These are phyloP conservation scores for Marvania coccoides DNA, from an alignment of 139 green algal species.

Conservation along the genomic window DNA sequence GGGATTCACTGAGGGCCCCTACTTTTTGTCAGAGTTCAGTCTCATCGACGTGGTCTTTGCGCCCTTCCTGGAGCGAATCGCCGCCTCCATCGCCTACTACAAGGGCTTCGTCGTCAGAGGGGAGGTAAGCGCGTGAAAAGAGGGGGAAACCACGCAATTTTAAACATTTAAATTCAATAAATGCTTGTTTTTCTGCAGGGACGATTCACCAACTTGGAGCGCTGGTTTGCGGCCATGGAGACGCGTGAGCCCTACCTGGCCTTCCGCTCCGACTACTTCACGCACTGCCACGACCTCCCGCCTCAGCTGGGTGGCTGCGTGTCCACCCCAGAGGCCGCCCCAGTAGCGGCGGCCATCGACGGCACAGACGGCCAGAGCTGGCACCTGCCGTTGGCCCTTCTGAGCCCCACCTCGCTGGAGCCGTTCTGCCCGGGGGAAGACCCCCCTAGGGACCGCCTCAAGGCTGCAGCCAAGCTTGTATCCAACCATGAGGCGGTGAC, in stretches of 20 bases:
- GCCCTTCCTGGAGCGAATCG: constrained; percentile 90
- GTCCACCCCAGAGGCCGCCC: constrained; percentile 36
- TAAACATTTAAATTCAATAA: neutral
- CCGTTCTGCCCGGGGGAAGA: constrained; percentile 52
- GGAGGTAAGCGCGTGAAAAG: constrained; percentile 13
- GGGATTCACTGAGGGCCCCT: constrained; percentile 45
- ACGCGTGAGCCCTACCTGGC: constrained; percentile 66
- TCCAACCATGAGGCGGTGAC: constrained; percentile 66
- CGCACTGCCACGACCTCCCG: constrained; percentile 85
- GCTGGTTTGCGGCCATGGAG: constrained; percentile 93
- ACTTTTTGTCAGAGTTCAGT: constrained; percentile 75
- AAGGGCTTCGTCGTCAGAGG: constrained; percentile 76
- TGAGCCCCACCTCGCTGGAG: constrained; percentile 50
- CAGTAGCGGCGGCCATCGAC: constrained; percentile 60
- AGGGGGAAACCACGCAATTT: neutral
- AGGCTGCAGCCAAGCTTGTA: constrained; percentile 57
- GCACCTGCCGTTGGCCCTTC: constrained; percentile 69
- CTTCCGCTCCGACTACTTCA: constrained; percentile 86
- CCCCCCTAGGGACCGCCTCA: constrained; percentile 44
- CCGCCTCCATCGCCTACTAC: constrained; percentile 78
- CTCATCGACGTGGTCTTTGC: constrained; percentile 78
- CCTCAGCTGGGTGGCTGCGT: constrained; percentile 84
- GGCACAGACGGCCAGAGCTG: constrained; percentile 58
- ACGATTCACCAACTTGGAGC: constrained; percentile 38
- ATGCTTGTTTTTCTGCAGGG: constrained; percentile 7